Evolutionary conservation across 2,329 filamentous ascomycete genomes (phyloP).

Genomic region (Talaromyces sp.): DNA sequence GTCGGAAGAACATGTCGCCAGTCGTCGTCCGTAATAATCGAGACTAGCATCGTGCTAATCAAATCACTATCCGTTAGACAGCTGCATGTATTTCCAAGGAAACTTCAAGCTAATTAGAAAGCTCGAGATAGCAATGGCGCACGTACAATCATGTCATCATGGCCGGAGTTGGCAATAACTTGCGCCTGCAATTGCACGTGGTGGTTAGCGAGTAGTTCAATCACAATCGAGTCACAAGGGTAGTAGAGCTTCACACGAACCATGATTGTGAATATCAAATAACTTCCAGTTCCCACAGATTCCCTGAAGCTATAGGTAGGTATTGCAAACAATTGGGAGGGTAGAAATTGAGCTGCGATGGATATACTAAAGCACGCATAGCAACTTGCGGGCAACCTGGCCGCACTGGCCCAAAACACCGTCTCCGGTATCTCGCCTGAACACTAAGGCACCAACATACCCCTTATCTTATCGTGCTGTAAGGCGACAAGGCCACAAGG

Average conservation of each 20-base stretch:
- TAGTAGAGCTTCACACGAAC: conserved; percentile 16
- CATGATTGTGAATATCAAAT: conserved; percentile 7
- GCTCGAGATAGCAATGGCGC: background rate
- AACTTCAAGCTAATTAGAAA: background rate
- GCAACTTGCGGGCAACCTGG: conserved; percentile 17
- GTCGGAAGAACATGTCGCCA: conserved; percentile 96
- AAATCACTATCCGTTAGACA: conserved; percentile 7
- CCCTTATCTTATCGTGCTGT: conserved; percentile 17
- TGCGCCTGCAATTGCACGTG: conserved; percentile 56
- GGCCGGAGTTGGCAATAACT: conserved; percentile 78
- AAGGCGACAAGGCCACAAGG: conserved; percentile 14
- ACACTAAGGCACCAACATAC: background rate
- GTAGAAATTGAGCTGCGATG: background rate
- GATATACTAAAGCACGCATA: background rate
- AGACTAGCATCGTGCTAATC: conserved; percentile 90
- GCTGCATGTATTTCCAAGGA: background rate
- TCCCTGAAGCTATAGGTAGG: conserved; percentile 3
- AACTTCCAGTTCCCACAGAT: background rate
- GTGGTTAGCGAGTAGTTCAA: conserved; percentile 14
- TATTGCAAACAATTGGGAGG: conserved; percentile 15
- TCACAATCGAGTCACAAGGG: background rate
- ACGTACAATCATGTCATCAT: conserved; percentile 99
- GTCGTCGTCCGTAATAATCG: conserved; percentile 94
- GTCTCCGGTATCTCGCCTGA: background rate
- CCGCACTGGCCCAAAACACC: conserved; percentile 15